These are phyloP conservation scores for Tylopilus plumbeoviolaceoides DNA, from an alignment of 768 basidiomycete species.

Conservation along the genomic window DNA sequence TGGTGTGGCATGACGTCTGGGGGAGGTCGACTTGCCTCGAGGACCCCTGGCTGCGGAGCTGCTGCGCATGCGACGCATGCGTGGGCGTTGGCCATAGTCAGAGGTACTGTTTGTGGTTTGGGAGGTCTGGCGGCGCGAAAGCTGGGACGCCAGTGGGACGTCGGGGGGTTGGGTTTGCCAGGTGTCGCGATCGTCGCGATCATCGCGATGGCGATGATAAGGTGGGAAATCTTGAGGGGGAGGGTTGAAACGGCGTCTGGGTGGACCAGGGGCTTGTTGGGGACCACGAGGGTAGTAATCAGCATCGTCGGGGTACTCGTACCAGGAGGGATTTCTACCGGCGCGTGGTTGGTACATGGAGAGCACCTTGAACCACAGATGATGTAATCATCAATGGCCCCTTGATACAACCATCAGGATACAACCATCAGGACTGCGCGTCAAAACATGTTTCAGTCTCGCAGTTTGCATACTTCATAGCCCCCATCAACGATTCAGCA, in stretches of 20 bases:
- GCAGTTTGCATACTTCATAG: too few species aligned
- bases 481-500: too few species aligned
- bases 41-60: conserved; percentile 12
- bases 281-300: conserved; percentile 15
- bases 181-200: conserved; percentile 20
- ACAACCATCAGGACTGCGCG: too few species aligned
- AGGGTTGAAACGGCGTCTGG: conserved; percentile 13
- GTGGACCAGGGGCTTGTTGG: conserved; percentile 1
- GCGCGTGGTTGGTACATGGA: neutral
- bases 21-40: conserved; percentile 19
- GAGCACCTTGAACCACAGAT: too few species aligned
- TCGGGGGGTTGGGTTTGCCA: conserved; percentile 13
- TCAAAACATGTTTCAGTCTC: too few species aligned
- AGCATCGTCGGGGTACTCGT: conserved; percentile 14
- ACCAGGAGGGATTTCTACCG: neutral
- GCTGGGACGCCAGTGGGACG: conserved; percentile 1
- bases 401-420: too few species aligned
- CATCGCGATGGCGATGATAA: conserved; percentile 22
- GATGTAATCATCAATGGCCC: too few species aligned
- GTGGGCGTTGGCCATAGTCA: conserved; percentile 15
- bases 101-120: conserved; percentile 14
- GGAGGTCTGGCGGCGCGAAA: conserved; percentile 18
- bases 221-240: conserved; percentile 13
- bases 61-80: conserved; percentile 18
- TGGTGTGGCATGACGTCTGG: conserved; percentile 15